Conservation (phyloP, 148 eudicot species). For the Silene uniflora region DNA sequence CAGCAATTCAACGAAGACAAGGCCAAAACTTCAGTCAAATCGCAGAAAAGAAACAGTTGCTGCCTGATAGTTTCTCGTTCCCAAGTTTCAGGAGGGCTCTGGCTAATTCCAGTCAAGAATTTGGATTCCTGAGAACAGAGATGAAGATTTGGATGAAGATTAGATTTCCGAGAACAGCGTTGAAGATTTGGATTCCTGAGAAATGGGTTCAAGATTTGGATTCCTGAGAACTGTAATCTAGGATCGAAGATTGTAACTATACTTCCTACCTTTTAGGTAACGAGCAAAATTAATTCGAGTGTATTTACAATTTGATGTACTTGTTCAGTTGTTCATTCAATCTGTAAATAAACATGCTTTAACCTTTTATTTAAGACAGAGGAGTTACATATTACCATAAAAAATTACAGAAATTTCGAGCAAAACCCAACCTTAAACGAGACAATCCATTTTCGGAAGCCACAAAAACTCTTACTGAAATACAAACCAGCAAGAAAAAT, state of each 20-base stretch:
- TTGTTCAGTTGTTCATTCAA: not conserved
- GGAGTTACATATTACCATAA: not conserved
- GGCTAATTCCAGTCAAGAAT: no score
- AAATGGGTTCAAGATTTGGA: not conserved
- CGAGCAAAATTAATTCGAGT: not conserved
- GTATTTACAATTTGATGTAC: not conserved
- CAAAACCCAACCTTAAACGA: not conserved
- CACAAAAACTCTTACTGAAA: not conserved
- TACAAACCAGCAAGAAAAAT: not conserved
- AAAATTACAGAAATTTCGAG: not conserved
- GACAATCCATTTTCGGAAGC: not conserved
- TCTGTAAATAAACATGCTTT: not conserved
- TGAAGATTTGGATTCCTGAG: constrained; percentile 4
- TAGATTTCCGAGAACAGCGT: no score
- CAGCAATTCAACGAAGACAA: constrained; percentile 18
- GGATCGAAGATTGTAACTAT: not conserved
- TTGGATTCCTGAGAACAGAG: not conserved
- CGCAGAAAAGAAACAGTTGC: constrained; percentile 24
- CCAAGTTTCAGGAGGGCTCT: no score
- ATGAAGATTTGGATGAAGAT: not conserved
- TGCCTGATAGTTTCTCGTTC: not conserved
- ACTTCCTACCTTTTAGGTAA: not conserved
- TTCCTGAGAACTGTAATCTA: not conserved
- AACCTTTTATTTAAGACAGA: not conserved
- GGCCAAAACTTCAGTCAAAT: constrained; percentile 12